These are phyloP conservation scores for Blastobotrys proliferans DNA, from an alignment of 1,139 yeast species.

Conservation along the genomic window DNA sequence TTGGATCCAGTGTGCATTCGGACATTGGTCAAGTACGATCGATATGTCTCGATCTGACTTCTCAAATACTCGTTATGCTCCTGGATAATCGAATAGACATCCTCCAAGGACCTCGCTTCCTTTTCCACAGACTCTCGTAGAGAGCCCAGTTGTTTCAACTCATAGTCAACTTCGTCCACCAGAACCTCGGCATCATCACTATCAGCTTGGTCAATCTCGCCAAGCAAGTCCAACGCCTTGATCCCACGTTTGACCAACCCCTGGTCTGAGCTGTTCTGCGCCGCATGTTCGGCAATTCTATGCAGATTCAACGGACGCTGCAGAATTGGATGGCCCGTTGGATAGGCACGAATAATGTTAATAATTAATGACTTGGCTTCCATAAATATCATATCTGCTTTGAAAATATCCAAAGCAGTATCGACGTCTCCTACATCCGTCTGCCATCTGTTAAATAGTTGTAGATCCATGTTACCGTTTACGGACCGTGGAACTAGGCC, in stretches of 20 bases:
- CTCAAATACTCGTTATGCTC: slow-evolving; percentile 39
- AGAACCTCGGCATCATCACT: slow-evolving; percentile 33
- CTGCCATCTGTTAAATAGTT: slow-evolving; percentile 38
- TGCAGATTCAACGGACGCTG: slow-evolving; percentile 32
- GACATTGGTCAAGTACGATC: slow-evolving; percentile 37
- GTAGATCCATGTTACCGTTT: slow-evolving; percentile 35
- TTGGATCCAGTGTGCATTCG: slow-evolving; percentile 36
- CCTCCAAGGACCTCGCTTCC: slow-evolving; percentile 35
- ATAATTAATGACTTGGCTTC: slow-evolving; percentile 38
- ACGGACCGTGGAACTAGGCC: slow-evolving; percentile 33
- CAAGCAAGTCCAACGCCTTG: slow-evolving; percentile 35
- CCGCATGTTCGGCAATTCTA: slow-evolving; percentile 36
- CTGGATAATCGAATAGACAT: slow-evolving; percentile 34
- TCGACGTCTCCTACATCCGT: slow-evolving; percentile 36
- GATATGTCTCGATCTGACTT: slow-evolving; percentile 37
- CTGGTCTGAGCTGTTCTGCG: slow-evolving; percentile 26
- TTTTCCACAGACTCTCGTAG: slow-evolving; percentile 34
- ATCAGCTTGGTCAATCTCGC: slow-evolving; percentile 32
- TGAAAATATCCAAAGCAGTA: slow-evolving; percentile 31
- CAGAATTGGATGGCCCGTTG: slow-evolving; percentile 30
- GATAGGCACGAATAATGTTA: slow-evolving; percentile 38
- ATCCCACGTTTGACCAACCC: slow-evolving; percentile 37
- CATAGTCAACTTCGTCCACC: slow-evolving; percentile 36
- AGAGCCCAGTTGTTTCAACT: slow-evolving; percentile 38
- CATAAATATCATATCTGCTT: slow-evolving; percentile 38